Evolutionary conservation across 768 basidiomycete species (phyloP).

Genomic region (Kwoniella bestiolae): DNA sequence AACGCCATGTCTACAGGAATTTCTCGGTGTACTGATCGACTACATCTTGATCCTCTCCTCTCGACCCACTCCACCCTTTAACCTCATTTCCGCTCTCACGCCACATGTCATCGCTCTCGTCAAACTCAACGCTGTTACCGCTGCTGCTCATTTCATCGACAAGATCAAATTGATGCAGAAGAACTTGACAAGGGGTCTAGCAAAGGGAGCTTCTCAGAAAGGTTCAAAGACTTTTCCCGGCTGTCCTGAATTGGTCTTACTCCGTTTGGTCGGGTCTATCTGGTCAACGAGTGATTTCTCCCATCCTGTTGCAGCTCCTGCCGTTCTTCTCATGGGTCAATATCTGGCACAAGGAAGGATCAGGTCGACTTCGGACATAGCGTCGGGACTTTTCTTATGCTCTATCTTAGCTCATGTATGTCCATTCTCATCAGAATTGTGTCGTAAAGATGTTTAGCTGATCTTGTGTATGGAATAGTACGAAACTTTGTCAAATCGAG

Average conservation of each 20-base stretch:
- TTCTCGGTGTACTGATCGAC: conserved; percentile 81
- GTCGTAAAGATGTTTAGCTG: too few relatives aligned
- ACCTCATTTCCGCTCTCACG: conserved; percentile 68
- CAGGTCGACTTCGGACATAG: conserved; percentile 72
- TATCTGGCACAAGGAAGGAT: conserved; percentile 86
- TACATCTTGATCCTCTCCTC: conserved; percentile 78
- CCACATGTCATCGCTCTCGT: conserved; percentile 80
- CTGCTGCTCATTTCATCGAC: conserved; percentile 75
- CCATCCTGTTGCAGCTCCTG: conserved; percentile 83
- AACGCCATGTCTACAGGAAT: conserved; percentile 61
- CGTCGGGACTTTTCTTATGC: conserved; percentile 86
- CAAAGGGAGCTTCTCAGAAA: conserved; percentile 66
- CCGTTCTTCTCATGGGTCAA: conserved; percentile 84
- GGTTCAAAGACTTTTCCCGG: conserved; percentile 87
- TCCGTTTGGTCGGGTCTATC: conserved; percentile 76
- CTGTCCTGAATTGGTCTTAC: conserved; percentile 74
- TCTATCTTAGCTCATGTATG: conserved; percentile 66
- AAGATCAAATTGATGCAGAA: conserved; percentile 92
- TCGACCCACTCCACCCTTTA: conserved; percentile 66
- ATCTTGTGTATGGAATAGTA: conserved; percentile 63
- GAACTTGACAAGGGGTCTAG: conserved; percentile 82
- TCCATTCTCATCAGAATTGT: conserved; percentile 1
- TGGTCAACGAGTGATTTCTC: conserved; percentile 97
- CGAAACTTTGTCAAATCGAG: conserved; percentile 78
- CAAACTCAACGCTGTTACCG: conserved; percentile 76